Evolutionary conservation across 2,329 filamentous ascomycete genomes (phyloP).

Genomic region (Fusarium graminum): DNA sequence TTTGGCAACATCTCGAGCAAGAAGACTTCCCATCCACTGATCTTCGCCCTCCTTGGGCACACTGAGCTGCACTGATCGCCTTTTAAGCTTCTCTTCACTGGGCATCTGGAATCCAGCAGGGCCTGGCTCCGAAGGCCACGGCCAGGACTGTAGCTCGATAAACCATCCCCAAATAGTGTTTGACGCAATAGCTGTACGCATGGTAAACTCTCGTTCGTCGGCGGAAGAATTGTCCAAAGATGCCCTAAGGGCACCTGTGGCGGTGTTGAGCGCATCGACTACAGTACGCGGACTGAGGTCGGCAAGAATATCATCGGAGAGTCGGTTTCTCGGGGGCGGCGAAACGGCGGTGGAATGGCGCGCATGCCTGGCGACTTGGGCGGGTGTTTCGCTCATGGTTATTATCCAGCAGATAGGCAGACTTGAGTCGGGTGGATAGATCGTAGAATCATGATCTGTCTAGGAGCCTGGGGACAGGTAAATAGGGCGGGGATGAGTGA

Average conservation of each 20-base stretch:
- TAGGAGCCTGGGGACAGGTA: constrained; percentile 49
- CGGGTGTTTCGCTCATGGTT: constrained; percentile 54
- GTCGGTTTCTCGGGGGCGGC: constrained; percentile 60
- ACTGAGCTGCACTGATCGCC: constrained; percentile 50
- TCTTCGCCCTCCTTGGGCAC: constrained; percentile 44
- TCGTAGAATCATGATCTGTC: constrained; percentile 48
- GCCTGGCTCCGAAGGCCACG: constrained; percentile 65
- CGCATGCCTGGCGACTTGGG: constrained; percentile 52
- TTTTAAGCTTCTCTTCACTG: constrained; percentile 56
- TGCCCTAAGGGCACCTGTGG: constrained; percentile 64
- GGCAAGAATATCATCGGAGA: constrained; percentile 70
- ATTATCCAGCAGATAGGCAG: constrained; percentile 37
- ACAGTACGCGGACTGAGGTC: constrained; percentile 72
- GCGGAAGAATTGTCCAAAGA: constrained; percentile 74
- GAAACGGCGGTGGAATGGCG: constrained; percentile 55
- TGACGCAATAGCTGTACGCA: constrained; percentile 77
- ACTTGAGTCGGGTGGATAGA: constrained; percentile 35
- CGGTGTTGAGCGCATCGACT: constrained; percentile 69
- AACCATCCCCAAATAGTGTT: constrained; percentile 81
- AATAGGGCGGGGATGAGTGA: constrained; percentile 40
- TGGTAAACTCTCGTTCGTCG: constrained; percentile 77
- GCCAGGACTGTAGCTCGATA: constrained; percentile 74
- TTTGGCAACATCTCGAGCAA: constrained; percentile 69
- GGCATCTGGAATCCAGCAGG: constrained; percentile 68
- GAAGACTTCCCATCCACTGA: constrained; percentile 78